A percentile compares a stretch with the other conserved stretches of the same genome.
phyloP scores from a whole-genome alignment of 148 eudicot species.

The Chenopodium formosanum region DNA sequence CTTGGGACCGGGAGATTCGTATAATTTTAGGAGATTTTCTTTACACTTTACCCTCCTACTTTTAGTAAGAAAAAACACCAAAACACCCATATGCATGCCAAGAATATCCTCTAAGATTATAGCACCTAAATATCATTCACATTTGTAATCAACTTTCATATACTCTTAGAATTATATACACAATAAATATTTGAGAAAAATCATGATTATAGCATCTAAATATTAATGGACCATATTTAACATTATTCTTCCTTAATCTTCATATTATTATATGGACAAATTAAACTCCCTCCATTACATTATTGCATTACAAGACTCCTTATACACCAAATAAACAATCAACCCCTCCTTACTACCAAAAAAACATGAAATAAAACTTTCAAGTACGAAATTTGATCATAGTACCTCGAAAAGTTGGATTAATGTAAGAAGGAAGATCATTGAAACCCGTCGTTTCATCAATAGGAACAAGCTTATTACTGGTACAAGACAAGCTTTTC shows the following conservation, averaged over 20 bases:
- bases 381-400: not conserved
- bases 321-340: not conserved
- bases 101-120: not conserved
- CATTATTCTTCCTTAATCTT: not conserved
- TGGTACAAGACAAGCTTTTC: conserved; percentile 40
- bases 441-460: conserved; percentile 34
- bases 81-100: not conserved
- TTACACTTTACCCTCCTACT: not conserved
- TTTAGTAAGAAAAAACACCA: too few relatives aligned
- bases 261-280: not conserved
- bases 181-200: not conserved
- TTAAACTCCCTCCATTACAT: not conserved
- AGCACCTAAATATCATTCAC: not conserved
- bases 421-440: conserved; percentile 37
- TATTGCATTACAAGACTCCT: too few relatives aligned
- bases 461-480: conserved; percentile 26
- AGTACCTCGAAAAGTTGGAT: conserved; percentile 71
- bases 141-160: not conserved
- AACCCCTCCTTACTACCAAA: not conserved
- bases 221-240: not conserved
- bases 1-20: not conserved
- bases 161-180: not conserved
- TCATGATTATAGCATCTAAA: not conserved
- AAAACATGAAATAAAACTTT: too few relatives aligned
- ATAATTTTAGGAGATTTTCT: not conserved